Conservation (phyloP, 768 basidiomycete species). For the Hypholoma fasciculare region DNA sequence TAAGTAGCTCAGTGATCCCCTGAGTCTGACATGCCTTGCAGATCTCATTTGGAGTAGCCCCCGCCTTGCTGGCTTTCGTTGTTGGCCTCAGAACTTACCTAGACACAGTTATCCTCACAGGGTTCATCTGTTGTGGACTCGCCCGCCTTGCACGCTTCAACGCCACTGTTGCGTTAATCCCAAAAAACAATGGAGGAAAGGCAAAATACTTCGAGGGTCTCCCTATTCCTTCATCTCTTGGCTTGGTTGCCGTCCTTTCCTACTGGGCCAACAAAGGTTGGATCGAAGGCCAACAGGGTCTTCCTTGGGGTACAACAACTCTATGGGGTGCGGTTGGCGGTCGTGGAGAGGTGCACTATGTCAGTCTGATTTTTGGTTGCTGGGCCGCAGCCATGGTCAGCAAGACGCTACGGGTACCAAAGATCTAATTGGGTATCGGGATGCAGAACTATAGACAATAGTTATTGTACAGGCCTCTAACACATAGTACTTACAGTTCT, state of each 20-base stretch:
- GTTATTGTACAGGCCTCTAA: conserved; percentile 8
- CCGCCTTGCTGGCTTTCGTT: conserved; percentile 88
- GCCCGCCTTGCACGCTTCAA: conserved; percentile 98
- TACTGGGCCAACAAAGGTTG: conserved; percentile 85
- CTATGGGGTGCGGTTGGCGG: conserved; percentile 73
- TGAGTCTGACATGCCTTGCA: conserved; percentile 27
- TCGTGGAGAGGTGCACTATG: conserved; percentile 82
- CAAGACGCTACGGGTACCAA: conserved; percentile 91
- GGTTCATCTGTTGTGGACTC: conserved; percentile 94
- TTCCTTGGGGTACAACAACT: conserved; percentile 74
- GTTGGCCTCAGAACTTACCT: conserved; percentile 90
- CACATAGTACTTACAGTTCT: background rate
- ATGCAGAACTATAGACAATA: background rate
- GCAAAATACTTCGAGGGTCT: conserved; percentile 96
- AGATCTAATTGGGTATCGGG: conserved; percentile 42
- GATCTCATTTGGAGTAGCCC: conserved; percentile 98
- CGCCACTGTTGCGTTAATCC: conserved; percentile 93
- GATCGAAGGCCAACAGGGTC: conserved; percentile 75
- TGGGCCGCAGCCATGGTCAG: conserved; percentile 99
- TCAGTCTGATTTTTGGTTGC: conserved; percentile 70
- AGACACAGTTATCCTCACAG: conserved; percentile 83
- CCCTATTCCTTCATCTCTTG: conserved; percentile 91
- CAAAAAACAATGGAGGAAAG: conserved; percentile 86
- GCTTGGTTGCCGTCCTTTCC: conserved; percentile 74
- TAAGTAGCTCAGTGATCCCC: conserved; percentile 2